phyloP scores from a whole-genome alignment of 345 rosid species.

The Acer yangbiense region DNA sequence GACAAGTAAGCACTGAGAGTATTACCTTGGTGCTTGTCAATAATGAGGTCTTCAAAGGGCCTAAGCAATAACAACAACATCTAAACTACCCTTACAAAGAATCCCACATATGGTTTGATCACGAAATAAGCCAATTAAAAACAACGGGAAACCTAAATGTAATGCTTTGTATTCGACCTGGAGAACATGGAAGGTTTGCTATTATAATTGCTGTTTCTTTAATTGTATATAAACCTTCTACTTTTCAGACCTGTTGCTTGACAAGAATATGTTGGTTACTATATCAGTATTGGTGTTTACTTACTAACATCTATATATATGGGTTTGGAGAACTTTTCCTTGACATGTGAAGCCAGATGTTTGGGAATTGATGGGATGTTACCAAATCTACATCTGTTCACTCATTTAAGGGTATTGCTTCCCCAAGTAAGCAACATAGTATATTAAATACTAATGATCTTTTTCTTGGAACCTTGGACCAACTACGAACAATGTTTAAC shows the following conservation, averaged over 20 bases:
- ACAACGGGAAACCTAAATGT: too few species aligned
- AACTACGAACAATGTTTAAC: background rate
- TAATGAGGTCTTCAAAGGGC: too few species aligned
- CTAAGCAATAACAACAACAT: too few species aligned
- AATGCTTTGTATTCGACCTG: conserved; percentile 93
- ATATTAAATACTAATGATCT: background rate
- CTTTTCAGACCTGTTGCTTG: background rate
- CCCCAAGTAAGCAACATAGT: background rate
- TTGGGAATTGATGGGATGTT: background rate
- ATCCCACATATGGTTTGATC: too few species aligned
- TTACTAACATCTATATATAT: background rate
- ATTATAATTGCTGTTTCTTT: conserved; percentile 5
- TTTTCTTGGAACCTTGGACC: background rate
- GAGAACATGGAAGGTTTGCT: conserved; percentile 91
- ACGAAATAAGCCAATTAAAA: too few species aligned
- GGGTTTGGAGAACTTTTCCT: background rate
- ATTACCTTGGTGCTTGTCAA: too few species aligned
- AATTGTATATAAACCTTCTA: background rate
- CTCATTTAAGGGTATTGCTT: background rate
- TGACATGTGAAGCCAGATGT: background rate
- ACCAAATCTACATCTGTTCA: background rate
- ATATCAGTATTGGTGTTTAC: background rate
- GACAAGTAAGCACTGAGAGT: too few species aligned
- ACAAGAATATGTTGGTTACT: background rate
- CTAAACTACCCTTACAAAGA: too few species aligned